Evolutionary conservation across 2,329 filamentous ascomycete species (phyloP).

Genomic region (Endothia cerciana): DNA sequence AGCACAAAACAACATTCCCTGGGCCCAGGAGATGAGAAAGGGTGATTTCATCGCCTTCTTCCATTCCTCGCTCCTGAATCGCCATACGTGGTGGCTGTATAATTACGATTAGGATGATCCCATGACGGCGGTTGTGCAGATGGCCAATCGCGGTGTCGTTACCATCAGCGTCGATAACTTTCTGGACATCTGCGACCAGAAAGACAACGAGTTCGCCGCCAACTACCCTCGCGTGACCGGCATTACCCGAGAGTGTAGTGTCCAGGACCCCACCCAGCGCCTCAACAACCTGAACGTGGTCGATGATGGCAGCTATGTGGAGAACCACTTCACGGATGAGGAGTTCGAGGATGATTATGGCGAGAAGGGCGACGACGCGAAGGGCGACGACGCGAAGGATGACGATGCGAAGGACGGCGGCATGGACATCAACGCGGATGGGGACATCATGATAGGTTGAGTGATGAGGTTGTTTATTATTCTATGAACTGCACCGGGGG

Average conservation of each 20-base stretch:
- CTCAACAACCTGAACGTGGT: neutral
- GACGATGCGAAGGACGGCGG: too few species aligned
- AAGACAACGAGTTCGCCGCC: neutral
- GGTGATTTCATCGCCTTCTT: neutral
- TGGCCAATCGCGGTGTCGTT: neutral
- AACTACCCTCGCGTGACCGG: neutral
- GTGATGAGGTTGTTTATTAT: too few species aligned
- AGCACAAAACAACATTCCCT: neutral
- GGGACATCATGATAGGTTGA: neutral
- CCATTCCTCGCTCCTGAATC: neutral
- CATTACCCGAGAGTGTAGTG: too few species aligned
- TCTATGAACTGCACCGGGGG: too few species aligned
- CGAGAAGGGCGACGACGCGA: neutral
- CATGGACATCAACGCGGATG: neutral
- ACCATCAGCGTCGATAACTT: neutral
- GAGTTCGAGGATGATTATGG: neutral
- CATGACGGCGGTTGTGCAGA: neutral
- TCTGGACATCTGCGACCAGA: neutral
- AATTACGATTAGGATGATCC: neutral
- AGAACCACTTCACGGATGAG: neutral
- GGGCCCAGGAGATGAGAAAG: neutral
- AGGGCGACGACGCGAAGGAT: neutral
- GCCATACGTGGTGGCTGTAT: neutral
- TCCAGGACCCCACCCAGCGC: neutral
- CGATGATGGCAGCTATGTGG: neutral